Percentiles rank a stretch among this genome's conserved stretches.
These are phyloP conservation scores for Leishmania aethiopica DNA, from an alignment of 208 protist species.

Conservation along the genomic window DNA sequence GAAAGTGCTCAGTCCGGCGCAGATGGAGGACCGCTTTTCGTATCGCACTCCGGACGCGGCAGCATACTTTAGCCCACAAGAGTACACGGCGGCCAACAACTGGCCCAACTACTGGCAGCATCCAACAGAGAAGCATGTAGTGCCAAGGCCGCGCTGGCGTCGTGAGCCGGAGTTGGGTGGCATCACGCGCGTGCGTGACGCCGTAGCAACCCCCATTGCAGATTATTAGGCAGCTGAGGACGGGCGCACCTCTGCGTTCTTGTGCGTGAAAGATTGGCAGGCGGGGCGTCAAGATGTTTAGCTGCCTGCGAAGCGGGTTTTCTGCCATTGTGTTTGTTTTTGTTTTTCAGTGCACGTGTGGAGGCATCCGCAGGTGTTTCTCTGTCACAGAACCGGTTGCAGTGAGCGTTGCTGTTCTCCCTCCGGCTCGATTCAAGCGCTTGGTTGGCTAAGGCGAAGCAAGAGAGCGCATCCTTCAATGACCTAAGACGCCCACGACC, in stretches of 20 bases:
- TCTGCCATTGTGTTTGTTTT: neutral
- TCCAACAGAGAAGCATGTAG: conserved; percentile 66
- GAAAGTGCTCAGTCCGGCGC: conserved; percentile 28
- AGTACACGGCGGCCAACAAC: conserved; percentile 64
- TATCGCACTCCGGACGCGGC: conserved; percentile 73
- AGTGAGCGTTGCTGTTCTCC: neutral
- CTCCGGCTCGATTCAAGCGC: neutral
- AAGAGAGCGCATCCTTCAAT: neutral
- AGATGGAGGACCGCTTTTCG: conserved; percentile 56
- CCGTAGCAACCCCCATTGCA: conserved; percentile 40
- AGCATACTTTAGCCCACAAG: conserved; percentile 79
- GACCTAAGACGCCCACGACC: neutral
- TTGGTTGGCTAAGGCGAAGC: neutral
- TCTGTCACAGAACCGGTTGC: neutral
- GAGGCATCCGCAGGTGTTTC: neutral
- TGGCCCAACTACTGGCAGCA: conserved; percentile 93
- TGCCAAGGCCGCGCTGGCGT: conserved; percentile 79
- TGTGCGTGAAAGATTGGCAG: neutral
- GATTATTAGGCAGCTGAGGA: conserved; percentile 55
- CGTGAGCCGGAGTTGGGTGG: conserved; percentile 79
- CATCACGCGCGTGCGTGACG: conserved; percentile 85
- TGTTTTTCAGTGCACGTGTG: neutral
- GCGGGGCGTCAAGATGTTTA: neutral
- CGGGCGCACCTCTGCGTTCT: neutral
- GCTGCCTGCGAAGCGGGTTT: neutral